Percentiles rank a stretch among this genome's conserved stretches.
phyloP scores from a whole-genome alignment of 192 early-diverging fungal genomes.

The Rhizoclosmatium globosum region DNA sequence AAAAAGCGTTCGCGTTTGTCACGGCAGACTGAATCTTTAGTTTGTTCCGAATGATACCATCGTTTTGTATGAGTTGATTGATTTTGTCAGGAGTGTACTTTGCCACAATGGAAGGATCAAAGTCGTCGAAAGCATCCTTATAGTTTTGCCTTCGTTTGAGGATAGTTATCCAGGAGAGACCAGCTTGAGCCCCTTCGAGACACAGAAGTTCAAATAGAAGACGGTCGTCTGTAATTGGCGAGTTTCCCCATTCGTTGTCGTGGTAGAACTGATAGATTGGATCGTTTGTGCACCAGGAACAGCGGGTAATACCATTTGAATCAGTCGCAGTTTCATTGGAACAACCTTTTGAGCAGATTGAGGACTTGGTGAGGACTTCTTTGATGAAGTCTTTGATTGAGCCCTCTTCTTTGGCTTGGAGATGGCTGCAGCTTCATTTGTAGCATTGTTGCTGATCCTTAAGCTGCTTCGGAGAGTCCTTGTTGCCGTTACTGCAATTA shows the following conservation, averaged over 20 bases:
- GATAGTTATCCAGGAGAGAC: constrained; percentile 38
- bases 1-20: constrained; percentile 33
- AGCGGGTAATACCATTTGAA: constrained; percentile 1
- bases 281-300: constrained; percentile 26
- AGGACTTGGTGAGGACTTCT: background rate
- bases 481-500: too few relatives aligned
- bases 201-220: constrained; percentile 27
- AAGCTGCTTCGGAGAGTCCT: too few relatives aligned
- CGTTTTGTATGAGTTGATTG: background rate
- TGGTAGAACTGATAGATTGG: constrained; percentile 21
- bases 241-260: constrained; percentile 28
- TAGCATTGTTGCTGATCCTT: too few relatives aligned
- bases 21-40: constrained; percentile 22
- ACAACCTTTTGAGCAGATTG: too few relatives aligned
- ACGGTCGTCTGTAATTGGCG: constrained; percentile 5
- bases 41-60: constrained; percentile 35
- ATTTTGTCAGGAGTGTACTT: background rate
- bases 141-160: constrained; percentile 26
- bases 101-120: constrained; percentile 25
- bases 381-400: background rate
- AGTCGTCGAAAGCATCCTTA: constrained; percentile 26
- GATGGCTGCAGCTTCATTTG: too few relatives aligned
- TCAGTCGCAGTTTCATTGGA: background rate
- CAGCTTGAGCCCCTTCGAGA: constrained; percentile 34
- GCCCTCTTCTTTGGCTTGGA: too few relatives aligned